Evolutionary conservation across 306 rosid genomes (phyloP), one percentile per base, ranked within the genome.

Genomic region (Fagus sylvatica): DNA sequence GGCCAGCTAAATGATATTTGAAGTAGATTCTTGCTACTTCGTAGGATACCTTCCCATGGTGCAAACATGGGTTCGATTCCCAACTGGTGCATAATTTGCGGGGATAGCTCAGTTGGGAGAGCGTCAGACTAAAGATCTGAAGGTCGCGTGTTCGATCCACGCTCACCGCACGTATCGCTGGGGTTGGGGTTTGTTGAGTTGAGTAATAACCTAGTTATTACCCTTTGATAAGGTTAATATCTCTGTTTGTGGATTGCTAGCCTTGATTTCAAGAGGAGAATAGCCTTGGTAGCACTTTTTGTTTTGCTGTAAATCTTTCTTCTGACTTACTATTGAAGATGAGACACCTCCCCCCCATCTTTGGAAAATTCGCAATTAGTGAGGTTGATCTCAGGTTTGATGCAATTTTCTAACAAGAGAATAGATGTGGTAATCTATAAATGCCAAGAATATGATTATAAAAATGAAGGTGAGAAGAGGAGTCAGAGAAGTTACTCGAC

Each of bases 71-170:
- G 74, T 76, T 79, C 4, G 76, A 70, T 82, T 79, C 82, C 80
- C 34, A 54, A 81, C 72, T 54, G 84, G 79, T 84, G 84, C 81
- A 74, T 82, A 66, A 81, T 82, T 82, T 87, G 91, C 75, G 84
- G 90, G 86, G 91, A 87, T 91, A 91, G 93, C 93, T 90, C 90
- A 88, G 84, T 82, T 86, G 89, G 87, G 91, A 90, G 97, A 86
- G 93, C 81, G 32, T 84, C 90, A 79, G 92, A 88, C 43, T 90
- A 84, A 76, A 81, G 85, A 87, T 90, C 87, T 90, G 91, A 85
- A 87, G 91, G 96, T 81, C 59, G 83, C 82, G 59, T 88, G 96
- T 91, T 88, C 88, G 62, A 88, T 88, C 89, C 96, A 88, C 86
- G 90, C 90, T 89, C 89, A 84, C 90, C 69, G 81, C 90, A 79